phyloP scores from a whole-genome alignment of 495 filamentous ascomycete species.

The Extremus antarcticus region DNA sequence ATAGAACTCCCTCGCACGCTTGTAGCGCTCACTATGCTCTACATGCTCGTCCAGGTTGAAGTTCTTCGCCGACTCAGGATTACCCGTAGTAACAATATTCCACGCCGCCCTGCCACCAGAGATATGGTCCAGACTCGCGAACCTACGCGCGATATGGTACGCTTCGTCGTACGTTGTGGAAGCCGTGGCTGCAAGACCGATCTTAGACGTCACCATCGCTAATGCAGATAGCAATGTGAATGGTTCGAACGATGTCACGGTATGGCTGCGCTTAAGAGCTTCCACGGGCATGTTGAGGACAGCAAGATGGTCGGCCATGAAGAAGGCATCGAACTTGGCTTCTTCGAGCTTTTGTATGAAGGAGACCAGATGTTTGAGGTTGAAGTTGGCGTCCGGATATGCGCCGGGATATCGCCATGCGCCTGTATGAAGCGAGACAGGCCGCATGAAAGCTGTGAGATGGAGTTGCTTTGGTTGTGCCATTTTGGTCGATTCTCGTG shows the following conservation, averaged over 20 bases:
- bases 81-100: constrained; percentile 58
- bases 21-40: constrained; percentile 57
- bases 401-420: constrained; percentile 48
- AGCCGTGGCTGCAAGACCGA: constrained; percentile 57
- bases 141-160: constrained; percentile 51
- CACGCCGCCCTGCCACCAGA: constrained; percentile 52
- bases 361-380: constrained; percentile 38
- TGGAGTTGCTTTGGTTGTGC: constrained; percentile 34
- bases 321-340: constrained; percentile 52
- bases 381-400: constrained; percentile 50
- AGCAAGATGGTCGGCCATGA: constrained; percentile 48
- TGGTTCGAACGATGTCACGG: constrained; percentile 39
- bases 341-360: constrained; percentile 36
- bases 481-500: constrained; percentile 11
- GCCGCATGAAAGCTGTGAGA: constrained; percentile 50
- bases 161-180: constrained; percentile 55
- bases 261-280: constrained; percentile 46
- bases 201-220: constrained; percentile 33
- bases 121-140: constrained; percentile 56
- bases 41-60: constrained; percentile 42
- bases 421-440: constrained; percentile 45
- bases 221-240: constrained; percentile 27
- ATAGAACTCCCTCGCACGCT: constrained; percentile 54
- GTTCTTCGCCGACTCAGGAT: constrained; percentile 53
- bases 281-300: constrained; percentile 61